Evolutionary conservation across 2,329 filamentous ascomycete species (phyloP), one percentile per base, ranked within the genome.

Genomic region (Aureobasidium sp.): DNA sequence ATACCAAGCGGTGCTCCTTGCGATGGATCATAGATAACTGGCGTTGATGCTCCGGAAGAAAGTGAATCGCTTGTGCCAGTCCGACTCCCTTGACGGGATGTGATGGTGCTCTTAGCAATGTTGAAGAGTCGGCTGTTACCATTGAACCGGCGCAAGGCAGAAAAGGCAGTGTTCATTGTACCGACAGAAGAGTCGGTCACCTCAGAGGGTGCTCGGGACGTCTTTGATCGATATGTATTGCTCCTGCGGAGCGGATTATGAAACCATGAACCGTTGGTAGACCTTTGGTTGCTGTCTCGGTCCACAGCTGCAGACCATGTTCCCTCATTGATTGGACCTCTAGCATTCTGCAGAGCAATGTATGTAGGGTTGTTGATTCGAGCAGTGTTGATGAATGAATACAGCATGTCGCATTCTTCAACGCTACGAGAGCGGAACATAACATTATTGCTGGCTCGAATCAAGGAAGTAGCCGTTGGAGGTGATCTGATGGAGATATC

Each of bases 401-500:
- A 99, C 5, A 99, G 80, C 39, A 84, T 82, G 66, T 89, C 87
- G 70, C 92, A 95, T 65, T 97, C 93, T 47, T 85, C 82, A 2
- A 86, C 81, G 51, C 84, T 89, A 46, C 87, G 80, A 52, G 90
- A 90, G 46, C 94, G 88, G 82, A 97, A 94, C 80, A 95, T 93
- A 77, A 96, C 90, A 72, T 95, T 94, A 68, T 86, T 87, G 50
- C 77, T 75, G 13, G 87, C 82, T 70, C 77, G 82, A 62, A 96
- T 82, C 68, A 85, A 84, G 5, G 89, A 91, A 65, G 89, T 84
- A 37, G 81, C 72, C 7, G 89, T 88, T 29, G 92, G 88, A 1
- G 90, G 90, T 7, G 93, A 97, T 55, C 91, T 88, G 66, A 99
- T 90, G 67, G 95, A 94, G 60, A 99, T 90, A 72, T 99, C 94